These are phyloP conservation scores for Ceriops decandra DNA, from an alignment of 345 rosid species.

Conservation along the genomic window DNA sequence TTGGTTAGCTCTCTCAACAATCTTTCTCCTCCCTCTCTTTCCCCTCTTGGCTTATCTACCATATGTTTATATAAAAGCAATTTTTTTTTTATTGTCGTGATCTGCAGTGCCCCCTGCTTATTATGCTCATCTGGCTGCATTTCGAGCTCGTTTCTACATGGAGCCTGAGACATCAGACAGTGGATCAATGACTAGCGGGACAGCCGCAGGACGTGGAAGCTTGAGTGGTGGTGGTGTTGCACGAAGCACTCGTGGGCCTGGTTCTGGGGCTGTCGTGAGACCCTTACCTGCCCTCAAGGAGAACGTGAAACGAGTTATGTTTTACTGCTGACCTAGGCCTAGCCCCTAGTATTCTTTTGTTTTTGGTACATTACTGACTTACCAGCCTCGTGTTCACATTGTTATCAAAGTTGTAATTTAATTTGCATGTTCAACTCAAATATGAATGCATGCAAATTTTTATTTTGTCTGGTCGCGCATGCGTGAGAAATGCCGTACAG, in stretches of 20 bases:
- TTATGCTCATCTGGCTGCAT: constrained; percentile 97
- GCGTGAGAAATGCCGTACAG: too few species aligned
- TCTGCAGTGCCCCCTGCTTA: constrained; percentile 92
- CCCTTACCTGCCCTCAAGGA: constrained; percentile 92
- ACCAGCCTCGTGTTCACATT: too few species aligned
- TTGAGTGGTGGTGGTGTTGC: constrained; percentile 46
- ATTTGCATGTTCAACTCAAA: too few species aligned
- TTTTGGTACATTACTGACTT: too few species aligned
- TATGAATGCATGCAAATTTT: too few species aligned
- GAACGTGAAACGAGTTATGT: constrained; percentile 93
- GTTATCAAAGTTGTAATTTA: too few species aligned
- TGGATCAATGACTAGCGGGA: constrained; percentile 86
- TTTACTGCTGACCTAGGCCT: constrained; percentile 49
- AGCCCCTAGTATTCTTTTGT: too few species aligned
- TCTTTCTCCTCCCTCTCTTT: neutral
- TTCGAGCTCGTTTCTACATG: constrained; percentile 96
- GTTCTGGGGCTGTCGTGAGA: constrained; percentile 61
- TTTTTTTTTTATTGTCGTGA: neutral
- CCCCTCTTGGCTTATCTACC: too few species aligned
- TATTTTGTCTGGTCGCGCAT: too few species aligned
- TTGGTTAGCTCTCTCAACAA: constrained; percentile 47
- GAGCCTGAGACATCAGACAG: constrained; percentile 98
- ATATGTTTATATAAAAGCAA: neutral
- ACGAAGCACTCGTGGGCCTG: constrained; percentile 58
- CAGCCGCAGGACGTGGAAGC: constrained; percentile 55